Percentiles rank a stretch among this genome's conserved stretches.
Conservation (phyloP, 2,329 filamentous ascomycete species). For the Beauveria brongniartii region DNA sequence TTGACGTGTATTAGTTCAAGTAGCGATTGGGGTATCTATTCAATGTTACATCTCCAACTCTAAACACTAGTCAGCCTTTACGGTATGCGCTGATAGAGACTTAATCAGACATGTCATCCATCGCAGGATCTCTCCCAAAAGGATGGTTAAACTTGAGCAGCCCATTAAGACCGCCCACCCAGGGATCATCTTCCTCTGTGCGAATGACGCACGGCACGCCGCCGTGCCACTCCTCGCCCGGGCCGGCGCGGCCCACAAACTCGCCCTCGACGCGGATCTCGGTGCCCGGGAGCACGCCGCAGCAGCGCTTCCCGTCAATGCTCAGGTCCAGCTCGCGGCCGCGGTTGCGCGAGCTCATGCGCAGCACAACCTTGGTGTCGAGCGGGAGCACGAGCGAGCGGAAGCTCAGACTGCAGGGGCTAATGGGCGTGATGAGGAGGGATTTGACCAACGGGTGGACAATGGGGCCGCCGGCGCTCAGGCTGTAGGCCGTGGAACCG, state of each 20-base stretch:
- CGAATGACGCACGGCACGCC: constrained; percentile 90
- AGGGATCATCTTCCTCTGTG: constrained; percentile 72
- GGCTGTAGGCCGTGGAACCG: constrained; percentile 87
- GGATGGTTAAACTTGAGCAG: constrained; percentile 96
- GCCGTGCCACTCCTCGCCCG: constrained; percentile 51
- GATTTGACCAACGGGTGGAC: constrained; percentile 88
- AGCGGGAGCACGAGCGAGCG: constrained; percentile 82
- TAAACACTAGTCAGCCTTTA: not conserved
- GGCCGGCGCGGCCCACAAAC: constrained; percentile 47
- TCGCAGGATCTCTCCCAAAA: constrained; percentile 53
- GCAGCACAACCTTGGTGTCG: constrained; percentile 74
- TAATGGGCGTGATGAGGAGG: constrained; percentile 87
- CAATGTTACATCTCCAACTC: not conserved
- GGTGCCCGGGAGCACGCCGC: constrained; percentile 63
- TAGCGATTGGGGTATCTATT: constrained; percentile 7
- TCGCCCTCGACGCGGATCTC: constrained; percentile 88
- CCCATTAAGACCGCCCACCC: constrained; percentile 91
- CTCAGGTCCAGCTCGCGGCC: constrained; percentile 70
- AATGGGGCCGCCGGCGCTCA: constrained; percentile 88
- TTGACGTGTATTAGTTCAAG: not conserved
- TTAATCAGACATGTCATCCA: constrained; percentile 23
- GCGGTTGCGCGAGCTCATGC: constrained; percentile 72
- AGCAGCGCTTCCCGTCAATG: constrained; percentile 65
- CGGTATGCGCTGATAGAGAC: not conserved
- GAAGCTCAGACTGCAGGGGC: constrained; percentile 85